Conservation (phyloP, 176 grass and related monocot genomes). For the Pontederia paniculata region DNA sequence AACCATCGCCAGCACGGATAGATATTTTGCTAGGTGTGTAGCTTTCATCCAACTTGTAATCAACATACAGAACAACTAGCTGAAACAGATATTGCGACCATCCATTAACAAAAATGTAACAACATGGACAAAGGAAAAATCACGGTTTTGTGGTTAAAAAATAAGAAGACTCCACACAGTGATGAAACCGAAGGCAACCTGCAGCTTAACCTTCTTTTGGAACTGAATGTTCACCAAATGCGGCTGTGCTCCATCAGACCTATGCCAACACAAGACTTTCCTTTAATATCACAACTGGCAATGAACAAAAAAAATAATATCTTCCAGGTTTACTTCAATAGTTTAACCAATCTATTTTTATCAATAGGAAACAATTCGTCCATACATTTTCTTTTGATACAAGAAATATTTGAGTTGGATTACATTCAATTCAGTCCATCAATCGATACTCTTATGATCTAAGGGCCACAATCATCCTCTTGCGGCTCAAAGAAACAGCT, state of each 20-base stretch:
- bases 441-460: too few relatives aligned
- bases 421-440: too few relatives aligned
- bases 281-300: too few relatives aligned
- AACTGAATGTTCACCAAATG: slow-evolving; percentile 96
- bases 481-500: too few relatives aligned
- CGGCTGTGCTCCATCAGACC: slow-evolving; percentile 87
- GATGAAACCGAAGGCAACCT: slow-evolving; percentile 24
- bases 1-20: slow-evolving; percentile 62
- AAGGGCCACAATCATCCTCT: too few relatives aligned
- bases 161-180: not conserved
- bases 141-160: not conserved
- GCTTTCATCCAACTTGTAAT: slow-evolving; percentile 88
- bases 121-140: not conserved
- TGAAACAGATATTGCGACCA: slow-evolving; percentile 16
- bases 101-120: not conserved
- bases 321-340: too few relatives aligned
- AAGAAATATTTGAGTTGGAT: too few relatives aligned
- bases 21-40: slow-evolving; percentile 94
- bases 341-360: too few relatives aligned
- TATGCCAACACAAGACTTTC: slow-evolving; percentile 12
- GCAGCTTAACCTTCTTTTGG: slow-evolving; percentile 87
- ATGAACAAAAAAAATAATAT: too few relatives aligned
- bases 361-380: too few relatives aligned
- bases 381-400: too few relatives aligned
- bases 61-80: slow-evolving; percentile 76